Base-by-base conservation (phyloP, 2,329 filamentous ascomycete species). In the Metarhizium robertsii region DNA sequence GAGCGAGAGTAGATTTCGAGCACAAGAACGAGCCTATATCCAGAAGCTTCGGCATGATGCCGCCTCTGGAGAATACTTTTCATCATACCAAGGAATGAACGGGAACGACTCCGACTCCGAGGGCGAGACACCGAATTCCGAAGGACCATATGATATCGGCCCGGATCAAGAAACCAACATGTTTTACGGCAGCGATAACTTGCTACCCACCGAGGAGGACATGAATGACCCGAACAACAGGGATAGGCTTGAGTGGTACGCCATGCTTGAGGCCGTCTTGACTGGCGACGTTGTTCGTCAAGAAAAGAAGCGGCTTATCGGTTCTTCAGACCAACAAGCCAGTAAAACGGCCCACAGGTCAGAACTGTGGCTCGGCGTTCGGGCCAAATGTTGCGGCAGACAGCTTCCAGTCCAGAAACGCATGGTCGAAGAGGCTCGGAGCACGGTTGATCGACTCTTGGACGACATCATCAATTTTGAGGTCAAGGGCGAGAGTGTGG, bases 231-330 rank as follows among this genome's bases (percentile, higher is more conserved):
- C 91, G 1, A 84, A 86, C 60, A 96, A 92, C 66, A 81, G 92
- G 58, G 94, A 97, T 71, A 80, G 92, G 48, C 77, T 99, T 29
- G 94, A 99, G 72, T 99, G 94, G 94, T 92, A 99, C 72, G 90
- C 90, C 3, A 99, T 99, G 94, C 75, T 99, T 55, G 90, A 92
- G 57, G 95, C 92, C 14, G 94, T 99, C 4, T 75, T 99, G 61
- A 96, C 92, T 1, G 94, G 94, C 61, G 94, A 99, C 69, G 94
- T 99, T 8, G 92, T 99, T 56, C 90, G 90, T 65, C 94, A 99
- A 71, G 94, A 99, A 74, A 99, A 99, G 78, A 95, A 96, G 71
- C 85, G 94, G 48, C 72, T 99, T 65, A 94, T 95, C 61, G 92
- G 90, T 49, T 86, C 89, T 4, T 77, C 79, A 13, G 83, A 86